Base-by-base conservation (phyloP, 2,329 filamentous ascomycete species). In the Aspergillus ochraceus region DNA sequence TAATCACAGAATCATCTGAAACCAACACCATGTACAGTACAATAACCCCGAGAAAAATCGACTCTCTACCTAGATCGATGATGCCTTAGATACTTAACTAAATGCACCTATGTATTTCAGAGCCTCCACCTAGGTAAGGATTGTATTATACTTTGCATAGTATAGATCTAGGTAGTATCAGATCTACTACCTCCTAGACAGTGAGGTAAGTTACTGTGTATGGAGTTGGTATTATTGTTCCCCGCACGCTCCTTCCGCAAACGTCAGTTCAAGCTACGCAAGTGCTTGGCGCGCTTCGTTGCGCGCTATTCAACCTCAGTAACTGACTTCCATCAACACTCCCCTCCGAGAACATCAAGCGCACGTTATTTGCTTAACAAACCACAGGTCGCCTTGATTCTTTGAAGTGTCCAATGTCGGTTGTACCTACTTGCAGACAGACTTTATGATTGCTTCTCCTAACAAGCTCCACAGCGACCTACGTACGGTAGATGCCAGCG, bases 251-350 rank as follows among this genome's bases (percentile, higher is more conserved):
- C 26, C 36, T 56, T 42, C 29, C 32, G 54, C 54, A 49, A 56
- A 30, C 54, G 54, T 56, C 54, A 56, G 26, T 42, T 55, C 24
- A 45, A 55, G 29, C 52, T 36, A 32, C 46, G 30, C 52, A 51
- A 30, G 32, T 47, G 26, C 36, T 55, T 57, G 42, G 36, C 53
- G 39, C 42, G 29, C 20, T 39, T 50, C 29, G 42, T 32, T 42
- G 51, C 32, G 19, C 47, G 17, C 17, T 24, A 6, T 26, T 45
- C 52, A 29, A 26, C 36, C 36, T 42, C 36, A 42, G 36, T 42
- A 42, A 14, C 14, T 42, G 36, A 42, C 36, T 8, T n/a, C 36
- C 36, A n/a, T 42, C 36, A n/a, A 42, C 36, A 8, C 36, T 14
- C 39, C 36, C 17, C 36, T 42, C 36, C 36, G 14, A n/a, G 14